Evolutionary conservation across 2,329 filamentous ascomycete genomes (phyloP).

Genomic region (Colletotrichum somersetense): DNA sequence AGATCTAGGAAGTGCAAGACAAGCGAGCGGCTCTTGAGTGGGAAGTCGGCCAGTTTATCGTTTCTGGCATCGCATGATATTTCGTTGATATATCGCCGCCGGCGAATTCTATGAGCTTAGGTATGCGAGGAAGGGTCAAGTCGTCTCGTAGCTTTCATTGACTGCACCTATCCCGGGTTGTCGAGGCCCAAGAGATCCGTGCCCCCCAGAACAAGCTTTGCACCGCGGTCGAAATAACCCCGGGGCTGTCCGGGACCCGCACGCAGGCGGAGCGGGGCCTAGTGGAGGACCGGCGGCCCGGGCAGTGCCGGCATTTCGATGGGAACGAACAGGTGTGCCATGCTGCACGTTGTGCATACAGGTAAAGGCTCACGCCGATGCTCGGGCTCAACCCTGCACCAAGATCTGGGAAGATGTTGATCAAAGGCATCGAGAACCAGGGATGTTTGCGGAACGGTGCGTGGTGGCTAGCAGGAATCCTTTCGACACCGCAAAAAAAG

Average conservation of each 20-base stretch:
- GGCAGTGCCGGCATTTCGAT: neutral
- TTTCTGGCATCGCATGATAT: neutral
- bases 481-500: neutral
- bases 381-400: neutral
- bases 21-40: too few species aligned
- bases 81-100: neutral
- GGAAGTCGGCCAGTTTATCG: too few species aligned
- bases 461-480: neutral
- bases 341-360: constrained; percentile 9
- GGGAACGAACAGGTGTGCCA: neutral
- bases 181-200: too few species aligned
- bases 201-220: neutral
- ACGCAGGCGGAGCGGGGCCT: constrained; percentile 1
- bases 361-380: neutral
- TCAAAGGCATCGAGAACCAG: neutral
- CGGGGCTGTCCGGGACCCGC: constrained; percentile 16
- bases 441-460: neutral
- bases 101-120: neutral
- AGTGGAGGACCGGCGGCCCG: constrained; percentile 10
- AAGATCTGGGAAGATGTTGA: neutral
- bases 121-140: neutral
- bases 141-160: neutral
- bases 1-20: neutral
- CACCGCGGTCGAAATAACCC: constrained; percentile 23
- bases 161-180: neutral